A percentile compares a stretch with the other conserved stretches of the same genome.
These are phyloP conservation scores for Akebia trifoliata DNA, from an alignment of 164 flowering plant genomes.

Conservation along the genomic window DNA sequence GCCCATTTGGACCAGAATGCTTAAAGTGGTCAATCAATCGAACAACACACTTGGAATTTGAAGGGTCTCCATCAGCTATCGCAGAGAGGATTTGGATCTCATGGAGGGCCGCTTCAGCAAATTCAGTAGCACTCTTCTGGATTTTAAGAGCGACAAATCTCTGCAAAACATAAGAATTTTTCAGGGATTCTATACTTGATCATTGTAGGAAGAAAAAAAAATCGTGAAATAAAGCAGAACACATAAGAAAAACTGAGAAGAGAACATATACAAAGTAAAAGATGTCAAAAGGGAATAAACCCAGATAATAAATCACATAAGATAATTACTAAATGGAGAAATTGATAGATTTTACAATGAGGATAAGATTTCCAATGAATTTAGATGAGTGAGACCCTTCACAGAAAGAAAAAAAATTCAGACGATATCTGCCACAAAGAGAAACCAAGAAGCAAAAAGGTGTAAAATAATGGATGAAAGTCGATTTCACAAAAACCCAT, in stretches of 20 bases:
- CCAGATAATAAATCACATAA: background rate
- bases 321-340: background rate
- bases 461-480: too few relatives aligned
- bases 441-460: too few relatives aligned
- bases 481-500: too few relatives aligned
- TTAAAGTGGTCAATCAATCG: conserved; percentile 78
- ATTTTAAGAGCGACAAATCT: conserved; percentile 87
- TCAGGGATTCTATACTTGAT: too few relatives aligned
- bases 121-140: conserved; percentile 86
- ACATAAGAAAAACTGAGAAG: too few relatives aligned
- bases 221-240: too few relatives aligned
- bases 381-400: background rate
- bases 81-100: conserved; percentile 82
- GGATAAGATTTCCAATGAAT: background rate
- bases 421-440: too few relatives aligned
- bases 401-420: too few relatives aligned
- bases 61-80: conserved; percentile 63
- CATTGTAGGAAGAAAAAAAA: too few relatives aligned
- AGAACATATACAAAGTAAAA: too few relatives aligned
- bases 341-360: background rate
- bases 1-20: conserved; percentile 93
- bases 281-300: background rate
- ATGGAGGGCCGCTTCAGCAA: conserved; percentile 82
- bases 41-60: conserved; percentile 54
- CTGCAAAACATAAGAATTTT: conserved; percentile 28